Evolutionary conservation across 1,139 yeast species (phyloP).

Genomic region (Waltiozyma solani): DNA sequence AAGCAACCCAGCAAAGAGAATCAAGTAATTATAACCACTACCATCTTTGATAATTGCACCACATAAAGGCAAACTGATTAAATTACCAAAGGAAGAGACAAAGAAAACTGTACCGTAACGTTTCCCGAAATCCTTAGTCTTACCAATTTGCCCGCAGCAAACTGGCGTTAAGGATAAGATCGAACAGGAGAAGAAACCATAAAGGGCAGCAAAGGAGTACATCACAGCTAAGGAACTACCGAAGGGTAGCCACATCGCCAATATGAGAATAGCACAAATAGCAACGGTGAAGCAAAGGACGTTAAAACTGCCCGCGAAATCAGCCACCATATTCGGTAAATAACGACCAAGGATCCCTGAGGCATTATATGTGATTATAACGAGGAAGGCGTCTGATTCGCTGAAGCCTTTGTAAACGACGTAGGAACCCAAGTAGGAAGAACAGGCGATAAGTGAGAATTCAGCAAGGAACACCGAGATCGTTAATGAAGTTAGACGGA

Average conservation of each 20-base stretch:
- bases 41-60: constrained; percentile 33
- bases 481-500: constrained; percentile 29
- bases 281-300: constrained; percentile 34
- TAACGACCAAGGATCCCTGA: constrained; percentile 52
- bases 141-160: constrained; percentile 20
- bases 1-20: constrained; percentile 12
- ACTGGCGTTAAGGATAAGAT: constrained; percentile 36
- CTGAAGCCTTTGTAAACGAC: constrained; percentile 34
- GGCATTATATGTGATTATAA: constrained; percentile 22
- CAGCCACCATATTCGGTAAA: constrained; percentile 27
- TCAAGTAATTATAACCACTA: constrained; percentile 16
- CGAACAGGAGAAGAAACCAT: constrained; percentile 45
- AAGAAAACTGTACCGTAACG: constrained; percentile 37
- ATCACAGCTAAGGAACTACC: constrained; percentile 38
- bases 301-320: constrained; percentile 35
- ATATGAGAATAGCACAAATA: constrained; percentile 25
- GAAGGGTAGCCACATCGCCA: constrained; percentile 39
- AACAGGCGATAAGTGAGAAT: constrained; percentile 36
- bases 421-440: constrained; percentile 43
- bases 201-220: constrained; percentile 23
- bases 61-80: constrained; percentile 38
- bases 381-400: constrained; percentile 31
- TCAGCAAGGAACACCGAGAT: constrained; percentile 38
- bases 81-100: constrained; percentile 30
- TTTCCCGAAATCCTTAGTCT: constrained; percentile 36